Base-by-base conservation (phyloP, 805 yeast genomes). In the Candida patagonica region DNA sequence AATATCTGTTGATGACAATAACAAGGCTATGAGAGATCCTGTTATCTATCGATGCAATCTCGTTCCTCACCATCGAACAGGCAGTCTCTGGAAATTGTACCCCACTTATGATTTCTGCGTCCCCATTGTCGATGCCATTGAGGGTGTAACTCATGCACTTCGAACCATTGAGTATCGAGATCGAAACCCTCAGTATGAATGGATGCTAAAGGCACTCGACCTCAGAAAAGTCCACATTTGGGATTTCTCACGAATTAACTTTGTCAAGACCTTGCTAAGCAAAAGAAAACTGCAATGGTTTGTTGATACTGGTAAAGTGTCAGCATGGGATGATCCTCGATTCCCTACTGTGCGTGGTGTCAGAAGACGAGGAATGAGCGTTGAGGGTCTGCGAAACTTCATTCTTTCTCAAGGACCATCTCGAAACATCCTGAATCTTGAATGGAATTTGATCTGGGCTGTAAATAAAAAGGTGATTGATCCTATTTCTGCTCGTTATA, bases 281-380 rank as follows among this genome's bases (percentile, higher is more conserved):
- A 92, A 92, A 80, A 82, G 99, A 71, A 92, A 92, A 71, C 73
- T 92, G 60, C 98, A 94, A 70, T 92, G 98, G 98, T 87, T 92
- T 65, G 98, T 92, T 47, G 97, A 92, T 70, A 81, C 85, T 62
- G 69, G 75, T 31, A 71, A 80, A 54, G 99, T 92, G 43, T 56
- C 73, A 19, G 87, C 86, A 67, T 92, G 99, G 99, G 96, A 92
- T 59, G 99, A 92, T 64, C 98, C 99, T 54, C 76, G 99, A 64
- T 92, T 92, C 86, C 99, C 99, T 52, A 92, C 99, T 35, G 95
- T 92, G 29, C 80, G 97, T 65, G 99, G 99, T 70, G 96, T 89
- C 40, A 85, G 96, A 71, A 80, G 98, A 73, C 83, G 99, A 71
- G 99, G 99, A 70, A 92, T 92, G 99, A 78, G 96, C 29, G 94